These are phyloP conservation scores for Colletotrichum orbiculare DNA, from an alignment of 2,329 filamentous ascomycete genomes.

Conservation along the genomic window DNA sequence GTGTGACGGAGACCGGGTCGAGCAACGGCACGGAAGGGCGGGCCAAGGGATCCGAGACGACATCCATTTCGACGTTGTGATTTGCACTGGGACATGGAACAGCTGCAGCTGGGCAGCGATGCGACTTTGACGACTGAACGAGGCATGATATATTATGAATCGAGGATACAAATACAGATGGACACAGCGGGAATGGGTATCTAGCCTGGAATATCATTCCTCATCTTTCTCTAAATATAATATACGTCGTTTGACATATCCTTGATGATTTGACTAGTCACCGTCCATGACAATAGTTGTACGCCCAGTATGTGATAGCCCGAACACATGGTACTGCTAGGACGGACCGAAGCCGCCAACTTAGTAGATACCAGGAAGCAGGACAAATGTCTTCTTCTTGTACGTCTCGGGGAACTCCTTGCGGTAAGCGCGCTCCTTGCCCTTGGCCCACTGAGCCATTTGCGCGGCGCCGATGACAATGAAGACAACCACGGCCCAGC, in stretches of 20 bases:
- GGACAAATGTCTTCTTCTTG: conserved; percentile 89
- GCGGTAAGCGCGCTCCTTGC: conserved; percentile 92
- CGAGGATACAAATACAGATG: background rate
- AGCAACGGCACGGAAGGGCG: conserved; percentile 46
- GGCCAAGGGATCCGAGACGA: conserved; percentile 52
- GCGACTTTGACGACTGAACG: conserved; percentile 25
- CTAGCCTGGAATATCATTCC: background rate
- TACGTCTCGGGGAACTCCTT: conserved; percentile 94
- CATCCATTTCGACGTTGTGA: conserved; percentile 47
- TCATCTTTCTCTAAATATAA: conserved; percentile 15
- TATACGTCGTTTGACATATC: conserved; percentile 3
- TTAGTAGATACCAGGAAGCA: conserved; percentile 79
- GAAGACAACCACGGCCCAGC: conserved; percentile 82
- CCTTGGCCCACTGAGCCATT: conserved; percentile 89
- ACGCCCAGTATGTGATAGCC: too few relatives aligned
- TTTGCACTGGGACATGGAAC: background rate
- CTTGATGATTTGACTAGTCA: background rate
- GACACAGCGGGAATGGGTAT: conserved; percentile 9
- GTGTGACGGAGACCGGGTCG: conserved; percentile 50
- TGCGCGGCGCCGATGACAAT: conserved; percentile 76
- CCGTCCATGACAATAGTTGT: background rate
- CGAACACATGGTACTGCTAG: too few relatives aligned
- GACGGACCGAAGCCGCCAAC: background rate
- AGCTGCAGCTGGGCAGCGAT: conserved; percentile 37
- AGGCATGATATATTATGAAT: conserved; percentile 19